These are phyloP conservation scores for Dendrobium catenatum DNA, from an alignment of 106 monocot genomes.

Conservation along the genomic window DNA sequence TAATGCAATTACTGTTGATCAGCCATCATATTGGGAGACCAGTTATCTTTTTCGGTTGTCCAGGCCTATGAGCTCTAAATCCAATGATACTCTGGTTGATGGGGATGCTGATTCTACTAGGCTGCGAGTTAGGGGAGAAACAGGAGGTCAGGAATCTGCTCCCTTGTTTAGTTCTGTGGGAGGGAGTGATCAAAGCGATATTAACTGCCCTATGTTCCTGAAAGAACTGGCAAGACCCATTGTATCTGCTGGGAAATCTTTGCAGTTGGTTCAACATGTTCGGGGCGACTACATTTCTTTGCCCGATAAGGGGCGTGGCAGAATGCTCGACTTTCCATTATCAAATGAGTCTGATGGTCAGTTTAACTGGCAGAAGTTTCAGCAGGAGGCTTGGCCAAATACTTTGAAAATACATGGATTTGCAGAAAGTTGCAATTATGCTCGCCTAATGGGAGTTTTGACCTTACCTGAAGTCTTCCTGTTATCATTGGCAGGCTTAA, in stretches of 20 bases:
- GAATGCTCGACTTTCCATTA: background rate
- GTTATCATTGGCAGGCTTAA: constrained; percentile 62
- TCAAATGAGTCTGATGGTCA: background rate
- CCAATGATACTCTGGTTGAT: background rate
- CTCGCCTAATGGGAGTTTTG: constrained; percentile 34
- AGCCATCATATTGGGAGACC: constrained; percentile 87
- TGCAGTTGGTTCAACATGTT: constrained; percentile 73
- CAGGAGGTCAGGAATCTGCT: constrained; percentile 1
- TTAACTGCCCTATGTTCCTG: constrained; percentile 70
- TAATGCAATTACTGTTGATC: constrained; percentile 57
- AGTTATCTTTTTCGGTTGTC: constrained; percentile 61
- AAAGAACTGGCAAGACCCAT: constrained; percentile 63
- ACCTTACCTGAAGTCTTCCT: constrained; percentile 78
- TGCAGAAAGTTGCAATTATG: constrained; percentile 16
- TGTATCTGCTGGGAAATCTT: constrained; percentile 96
- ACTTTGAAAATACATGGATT: constrained; percentile 8
- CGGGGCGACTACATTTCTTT: constrained; percentile 21
- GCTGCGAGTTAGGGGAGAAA: constrained; percentile 16
- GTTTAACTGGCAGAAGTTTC: too few relatives aligned
- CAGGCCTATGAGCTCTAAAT: constrained; percentile 10
- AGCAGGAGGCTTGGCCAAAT: background rate
- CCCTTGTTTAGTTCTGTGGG: constrained; percentile 6
- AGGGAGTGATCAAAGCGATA: constrained; percentile 28
- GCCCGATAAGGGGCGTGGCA: constrained; percentile 2
- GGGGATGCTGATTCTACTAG: constrained; percentile 7